Conservation (phyloP, 805 yeast species). For the Ogataea haglerorum region DNA sequence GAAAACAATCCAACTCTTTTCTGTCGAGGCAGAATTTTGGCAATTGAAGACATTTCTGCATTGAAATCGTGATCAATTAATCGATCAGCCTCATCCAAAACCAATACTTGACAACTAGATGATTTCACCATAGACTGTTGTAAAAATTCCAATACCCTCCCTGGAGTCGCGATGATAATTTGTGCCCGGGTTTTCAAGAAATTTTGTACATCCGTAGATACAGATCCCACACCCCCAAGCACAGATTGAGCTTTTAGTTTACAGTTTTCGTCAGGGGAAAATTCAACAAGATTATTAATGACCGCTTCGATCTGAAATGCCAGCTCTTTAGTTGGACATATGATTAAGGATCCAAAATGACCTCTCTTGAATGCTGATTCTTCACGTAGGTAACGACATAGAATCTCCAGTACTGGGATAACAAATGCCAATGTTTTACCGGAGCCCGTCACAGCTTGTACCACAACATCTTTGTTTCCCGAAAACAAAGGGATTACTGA, state of each 20-base stretch:
- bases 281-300: slow-evolving; percentile 53
- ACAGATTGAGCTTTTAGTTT: slow-evolving; percentile 54
- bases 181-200: slow-evolving; percentile 61
- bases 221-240: slow-evolving; percentile 60
- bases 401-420: slow-evolving; percentile 73
- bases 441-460: slow-evolving; percentile 96
- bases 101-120: slow-evolving; percentile 62
- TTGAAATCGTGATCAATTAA: slow-evolving; percentile 75
- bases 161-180: slow-evolving; percentile 88
- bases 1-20: slow-evolving; percentile 91
- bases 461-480: slow-evolving; percentile 90
- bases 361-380: slow-evolving; percentile 48
- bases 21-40: slow-evolving; percentile 77
- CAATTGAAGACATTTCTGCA: slow-evolving; percentile 62
- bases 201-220: slow-evolving; percentile 66
- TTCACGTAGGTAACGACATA: slow-evolving; percentile 32
- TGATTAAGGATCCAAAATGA: slow-evolving; percentile 64
- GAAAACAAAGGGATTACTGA: slow-evolving; percentile 83
- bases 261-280: slow-evolving; percentile 44
- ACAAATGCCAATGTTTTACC: slow-evolving; percentile 95
- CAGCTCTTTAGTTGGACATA: slow-evolving; percentile 66
- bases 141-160: slow-evolving; percentile 75
- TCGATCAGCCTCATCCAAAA: slow-evolving; percentile 92
- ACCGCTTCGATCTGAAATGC: slow-evolving; percentile 73
- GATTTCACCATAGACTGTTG: slow-evolving; percentile 57